Percentiles rank a stretch among this genome's conserved stretches.
These are phyloP conservation scores for Pseudoturritis turrita DNA, from an alignment of 345 rosid species.

Conservation along the genomic window DNA sequence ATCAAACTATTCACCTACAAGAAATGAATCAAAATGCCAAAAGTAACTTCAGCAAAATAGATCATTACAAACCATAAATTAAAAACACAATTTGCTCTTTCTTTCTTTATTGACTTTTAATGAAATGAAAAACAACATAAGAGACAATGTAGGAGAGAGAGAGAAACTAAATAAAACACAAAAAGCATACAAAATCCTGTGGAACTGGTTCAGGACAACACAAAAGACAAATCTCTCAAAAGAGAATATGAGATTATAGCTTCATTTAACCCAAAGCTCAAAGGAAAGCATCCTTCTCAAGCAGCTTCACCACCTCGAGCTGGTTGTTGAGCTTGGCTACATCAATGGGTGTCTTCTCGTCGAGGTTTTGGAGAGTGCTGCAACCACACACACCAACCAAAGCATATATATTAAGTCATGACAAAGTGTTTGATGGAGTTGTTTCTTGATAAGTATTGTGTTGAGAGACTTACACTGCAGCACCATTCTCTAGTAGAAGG, in stretches of 20 bases:
- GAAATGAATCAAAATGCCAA: not conserved
- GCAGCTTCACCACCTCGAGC: slow-evolving; percentile 81
- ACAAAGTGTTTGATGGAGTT: not conserved
- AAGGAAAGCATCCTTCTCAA: slow-evolving; percentile 96
- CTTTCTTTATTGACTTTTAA: slow-evolving; percentile 18
- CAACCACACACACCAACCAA: not conserved
- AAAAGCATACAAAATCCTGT: slow-evolving; percentile 7
- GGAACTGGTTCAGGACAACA: slow-evolving; percentile 13
- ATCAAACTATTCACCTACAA: too few relatives aligned
- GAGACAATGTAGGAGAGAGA: slow-evolving; percentile 4
- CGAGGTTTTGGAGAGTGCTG: slow-evolving; percentile 95
- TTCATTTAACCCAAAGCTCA: slow-evolving; percentile 26
- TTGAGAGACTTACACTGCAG: slow-evolving; percentile 79
- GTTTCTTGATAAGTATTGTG: not conserved
- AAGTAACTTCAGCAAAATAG: not conserved
- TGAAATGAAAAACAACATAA: slow-evolving; percentile 9
- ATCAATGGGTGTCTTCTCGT: slow-evolving; percentile 93
- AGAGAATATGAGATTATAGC: slow-evolving; percentile 7
- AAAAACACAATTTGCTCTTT: not conserved
- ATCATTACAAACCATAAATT: not conserved
- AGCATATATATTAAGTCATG: not conserved
- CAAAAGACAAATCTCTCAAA: slow-evolving; percentile 2
- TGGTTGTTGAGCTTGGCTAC: slow-evolving; percentile 96
- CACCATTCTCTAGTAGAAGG: slow-evolving; percentile 84
- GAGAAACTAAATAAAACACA: not conserved